Base-by-base conservation (phyloP, 129 eudicot species). In the Gnaphalium uliginosum region DNA sequence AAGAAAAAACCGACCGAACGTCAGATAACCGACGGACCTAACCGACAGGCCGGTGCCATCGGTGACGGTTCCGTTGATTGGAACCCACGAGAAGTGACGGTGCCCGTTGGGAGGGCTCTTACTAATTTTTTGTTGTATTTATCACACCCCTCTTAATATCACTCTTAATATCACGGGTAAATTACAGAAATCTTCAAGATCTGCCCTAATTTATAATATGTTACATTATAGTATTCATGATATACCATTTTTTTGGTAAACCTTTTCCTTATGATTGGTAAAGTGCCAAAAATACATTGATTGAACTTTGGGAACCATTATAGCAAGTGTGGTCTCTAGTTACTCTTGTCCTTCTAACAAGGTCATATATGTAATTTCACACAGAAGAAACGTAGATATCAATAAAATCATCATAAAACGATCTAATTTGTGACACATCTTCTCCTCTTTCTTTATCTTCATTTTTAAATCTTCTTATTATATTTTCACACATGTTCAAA, bases 231-330 rank as follows among this genome's bases (percentile, higher is more conserved):
- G 50, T 23, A 46, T 48, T 30, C 41, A 24, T 61, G 41, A 35
- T 27, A 30, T 37, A 46, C 19, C 53, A 27, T 22, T 43, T 69
- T 27, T 41, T 24, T 23, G 59, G 33, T 37, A 35, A 73, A 58
- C 58, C 39, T 21, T 35, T 54, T 41, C 5, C 33, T 22, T 65
- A 51, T 66, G 75, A 69, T 69, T 58, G 63, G 76, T 59, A 70
- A 59, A 78, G 71, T 61, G 43, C 72, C 72, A 78, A 69, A 39
- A 26, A 41, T 69, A 33, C 29, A 59, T 54, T 78, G 63, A 61
- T n/a, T 32, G 58, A 43, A 43, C 14, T 63, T 43, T 32, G 43
- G 66, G 5, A 51, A 19, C 65, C 41, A 71, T 61, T 33, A 63
- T 32, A 26, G 43, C 59, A 79, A 62, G 68, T 79, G 66, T 78